Conservation (phyloP, 805 yeast genomes). For the Candida dajiaensis region DNA sequence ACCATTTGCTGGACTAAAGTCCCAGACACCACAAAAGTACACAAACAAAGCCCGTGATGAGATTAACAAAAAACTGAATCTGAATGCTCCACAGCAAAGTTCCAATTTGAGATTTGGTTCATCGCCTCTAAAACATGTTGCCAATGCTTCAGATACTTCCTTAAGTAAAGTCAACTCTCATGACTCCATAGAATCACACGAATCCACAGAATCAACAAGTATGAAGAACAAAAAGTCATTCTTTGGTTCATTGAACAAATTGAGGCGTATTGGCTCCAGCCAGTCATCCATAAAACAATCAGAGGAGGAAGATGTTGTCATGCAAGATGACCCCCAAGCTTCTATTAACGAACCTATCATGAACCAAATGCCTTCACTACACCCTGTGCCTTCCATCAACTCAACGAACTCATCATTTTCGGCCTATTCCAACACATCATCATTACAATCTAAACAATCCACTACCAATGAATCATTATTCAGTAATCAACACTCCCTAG, state of each 20-base stretch:
- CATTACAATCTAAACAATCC: slow-evolving; percentile 6
- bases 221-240: slow-evolving; percentile 3
- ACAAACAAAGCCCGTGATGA: slow-evolving; percentile 26
- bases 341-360: slow-evolving; percentile 3
- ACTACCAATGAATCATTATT: slow-evolving; percentile 12
- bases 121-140: slow-evolving; percentile 24
- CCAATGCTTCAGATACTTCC: slow-evolving; percentile 22
- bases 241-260: slow-evolving; percentile 10
- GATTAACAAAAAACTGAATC: slow-evolving; percentile 20
- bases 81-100: slow-evolving; percentile 4
- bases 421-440: slow-evolving; percentile 5
- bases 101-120: slow-evolving; percentile 24
- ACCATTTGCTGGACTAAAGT: slow-evolving; percentile 12
- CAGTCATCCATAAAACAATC: slow-evolving; percentile 4
- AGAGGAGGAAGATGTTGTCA: slow-evolving; percentile 11
- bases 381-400: slow-evolving; percentile 21
- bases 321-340: slow-evolving; percentile 8
- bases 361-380: slow-evolving; percentile 16
- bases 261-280: slow-evolving; percentile 9
- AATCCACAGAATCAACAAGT: background rate
- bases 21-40: slow-evolving; percentile 26
- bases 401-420: slow-evolving; percentile 10
- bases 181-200: slow-evolving; percentile 11
- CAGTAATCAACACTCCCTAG: slow-evolving; percentile 15
- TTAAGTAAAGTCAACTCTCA: slow-evolving; percentile 16